Conservation (phyloP, 495 filamentous ascomycete species). For the Penicillium coffeae region DNA sequence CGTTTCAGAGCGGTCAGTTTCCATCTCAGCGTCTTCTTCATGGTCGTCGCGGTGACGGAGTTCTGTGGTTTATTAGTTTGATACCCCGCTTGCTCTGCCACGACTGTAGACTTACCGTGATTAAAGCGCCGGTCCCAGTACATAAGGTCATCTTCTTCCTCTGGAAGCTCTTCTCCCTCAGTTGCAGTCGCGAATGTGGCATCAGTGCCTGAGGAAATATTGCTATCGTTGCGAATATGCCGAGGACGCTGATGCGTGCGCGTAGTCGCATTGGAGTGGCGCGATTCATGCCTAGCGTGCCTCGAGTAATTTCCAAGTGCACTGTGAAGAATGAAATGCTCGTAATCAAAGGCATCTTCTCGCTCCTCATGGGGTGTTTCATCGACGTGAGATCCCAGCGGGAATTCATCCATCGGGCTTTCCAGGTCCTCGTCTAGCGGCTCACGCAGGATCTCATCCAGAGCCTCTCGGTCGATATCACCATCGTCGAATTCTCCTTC, state of each 20-base stretch:
- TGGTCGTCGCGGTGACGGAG: constrained; percentile 23
- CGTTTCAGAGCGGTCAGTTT: constrained; percentile 16
- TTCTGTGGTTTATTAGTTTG: constrained; percentile 17
- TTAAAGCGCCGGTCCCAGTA: constrained; percentile 44
- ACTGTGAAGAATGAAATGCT: constrained; percentile 90
- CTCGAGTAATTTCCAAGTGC: constrained; percentile 68
- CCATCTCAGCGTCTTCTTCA: constrained; percentile 13
- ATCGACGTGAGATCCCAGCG: constrained; percentile 14
- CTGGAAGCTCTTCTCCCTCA: constrained; percentile 50
- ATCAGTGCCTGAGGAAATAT: constrained; percentile 67
- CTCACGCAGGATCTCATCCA: constrained; percentile 42
- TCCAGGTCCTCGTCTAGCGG: constrained; percentile 38
- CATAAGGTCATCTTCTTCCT: constrained; percentile 41
- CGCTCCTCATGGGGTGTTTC: constrained; percentile 79
- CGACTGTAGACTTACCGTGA: constrained; percentile 25
- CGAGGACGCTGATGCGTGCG: constrained; percentile 26
- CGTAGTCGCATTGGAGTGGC: constrained; percentile 74
- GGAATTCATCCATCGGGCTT: constrained; percentile 13
- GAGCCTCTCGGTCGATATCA: constrained; percentile 48
- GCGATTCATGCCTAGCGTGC: constrained; percentile 56
- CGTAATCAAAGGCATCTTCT: constrained; percentile 95
- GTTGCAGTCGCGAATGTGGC: constrained; percentile 82
- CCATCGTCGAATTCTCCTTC: constrained; percentile 46
- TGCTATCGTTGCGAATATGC: constrained; percentile 52
- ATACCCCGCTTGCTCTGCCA: neutral